Base-by-base conservation (phyloP, 2,329 filamentous ascomycete genomes). In the Penicillium sp. region DNA sequence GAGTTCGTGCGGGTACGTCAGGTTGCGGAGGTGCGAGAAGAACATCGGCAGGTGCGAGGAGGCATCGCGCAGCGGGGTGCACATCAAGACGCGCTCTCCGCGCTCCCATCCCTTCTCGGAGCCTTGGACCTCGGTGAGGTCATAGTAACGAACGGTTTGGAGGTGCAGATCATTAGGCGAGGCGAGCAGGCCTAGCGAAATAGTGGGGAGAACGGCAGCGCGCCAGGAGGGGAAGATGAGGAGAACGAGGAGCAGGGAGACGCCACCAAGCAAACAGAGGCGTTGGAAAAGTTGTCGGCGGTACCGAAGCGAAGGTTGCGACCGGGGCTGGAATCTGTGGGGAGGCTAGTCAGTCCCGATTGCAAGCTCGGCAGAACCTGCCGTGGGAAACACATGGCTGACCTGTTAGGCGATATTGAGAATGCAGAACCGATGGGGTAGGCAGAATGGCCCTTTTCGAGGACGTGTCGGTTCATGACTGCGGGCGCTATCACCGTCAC, bases 101-200 rank as follows among this genome's bases (percentile, higher is more conserved):
- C 92, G 84, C 75, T 97, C 93, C 94, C 94, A 99, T 5, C 94
- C 95, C 61, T 90, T 87, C 49, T 90, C 91, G 7, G 92, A 94
- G 43, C 94, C 94, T 71, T 94, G 89, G 5, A 96, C 91, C 71
- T 94, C 91, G 62, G 88, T 89, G 59, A 99, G 81, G 72, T 99
- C 94, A 76, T 97, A 97, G 77, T 99, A 97, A 72, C 93, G 90
- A 57, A 99, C 90, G 1, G 93, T 97, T 73, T 97, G 91, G 54
- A 97, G 85, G 68, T 96, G 87, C 59, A 91, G 84, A 62, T 90
- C 87, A 49, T 88, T 86, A 49, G 79, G 77, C 21, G 82, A 78
- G 38, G 86, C 86, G 47, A 92, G 77, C 34, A 93, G 81, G 29
- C 89, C 90, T 46, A 95, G 79, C 1, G 89, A 89, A 22, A 83